Evolutionary conservation across 768 basidiomycete genomes (phyloP).

Genomic region (Mycena capillaripes): DNA sequence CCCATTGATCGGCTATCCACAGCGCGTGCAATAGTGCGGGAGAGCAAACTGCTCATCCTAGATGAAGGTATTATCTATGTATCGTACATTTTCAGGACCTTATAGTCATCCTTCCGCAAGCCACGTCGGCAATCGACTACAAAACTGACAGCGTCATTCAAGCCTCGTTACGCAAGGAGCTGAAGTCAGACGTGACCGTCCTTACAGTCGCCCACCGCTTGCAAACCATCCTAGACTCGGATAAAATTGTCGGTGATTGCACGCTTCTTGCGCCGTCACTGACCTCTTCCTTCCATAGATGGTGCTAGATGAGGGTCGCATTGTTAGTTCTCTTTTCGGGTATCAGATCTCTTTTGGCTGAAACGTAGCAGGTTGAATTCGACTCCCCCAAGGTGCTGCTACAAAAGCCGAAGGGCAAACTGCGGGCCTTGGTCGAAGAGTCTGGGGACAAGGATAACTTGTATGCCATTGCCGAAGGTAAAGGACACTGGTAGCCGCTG

Average conservation of each 20-base stretch:
- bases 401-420: slow-evolving; percentile 61
- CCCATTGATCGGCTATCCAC: slow-evolving; percentile 57
- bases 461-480: slow-evolving; percentile 56
- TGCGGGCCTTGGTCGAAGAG: slow-evolving; percentile 70
- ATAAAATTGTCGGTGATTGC: slow-evolving; percentile 50
- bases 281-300: slow-evolving; percentile 43
- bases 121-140: slow-evolving; percentile 66
- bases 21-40: slow-evolving; percentile 69
- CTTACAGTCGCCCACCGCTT: slow-evolving; percentile 70
- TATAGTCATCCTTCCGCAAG: slow-evolving; percentile 61
- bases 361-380: slow-evolving; percentile 69
- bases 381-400: slow-evolving; percentile 67
- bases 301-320: slow-evolving; percentile 61
- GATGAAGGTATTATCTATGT: slow-evolving; percentile 53
- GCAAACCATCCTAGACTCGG: slow-evolving; percentile 73
- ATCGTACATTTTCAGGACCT: not conserved
- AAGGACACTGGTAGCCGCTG: no score
- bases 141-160: slow-evolving; percentile 81
- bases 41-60: slow-evolving; percentile 66
- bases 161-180: slow-evolving; percentile 73
- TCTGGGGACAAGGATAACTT: slow-evolving; percentile 66
- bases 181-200: slow-evolving; percentile 67
- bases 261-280: not conserved
- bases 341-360: no score
- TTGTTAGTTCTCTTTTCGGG: slow-evolving; percentile 45